These are phyloP conservation scores for Jacaranda copaia DNA, from an alignment of 257 asterid genomes.

Conservation along the genomic window DNA sequence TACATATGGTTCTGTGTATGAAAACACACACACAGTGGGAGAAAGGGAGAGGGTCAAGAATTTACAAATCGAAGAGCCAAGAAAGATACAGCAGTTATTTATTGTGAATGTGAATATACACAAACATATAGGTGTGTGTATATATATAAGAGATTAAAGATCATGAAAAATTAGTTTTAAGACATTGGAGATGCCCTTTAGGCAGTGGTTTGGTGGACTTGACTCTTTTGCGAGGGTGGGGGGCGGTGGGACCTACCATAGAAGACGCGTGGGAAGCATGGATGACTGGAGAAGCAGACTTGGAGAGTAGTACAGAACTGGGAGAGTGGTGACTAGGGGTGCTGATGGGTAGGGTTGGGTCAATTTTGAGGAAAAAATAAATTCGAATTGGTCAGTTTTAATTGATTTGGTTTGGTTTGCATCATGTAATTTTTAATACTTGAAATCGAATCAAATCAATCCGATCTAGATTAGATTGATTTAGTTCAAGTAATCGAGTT, in stretches of 20 bases:
- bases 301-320: background rate
- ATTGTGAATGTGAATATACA: background rate
- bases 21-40: background rate
- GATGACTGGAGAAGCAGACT: conserved; percentile 17
- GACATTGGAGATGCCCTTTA: background rate
- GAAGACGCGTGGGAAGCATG: conserved; percentile 28
- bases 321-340: background rate
- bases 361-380: too few relatives aligned
- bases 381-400: too few relatives aligned
- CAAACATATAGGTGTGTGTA: background rate
- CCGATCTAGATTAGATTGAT: too few relatives aligned
- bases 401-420: too few relatives aligned
- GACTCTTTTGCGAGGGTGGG: background rate
- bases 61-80: background rate
- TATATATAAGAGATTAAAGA: background rate
- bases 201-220: too few relatives aligned
- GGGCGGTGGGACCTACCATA: conserved; percentile 29
- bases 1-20: conserved; percentile 17
- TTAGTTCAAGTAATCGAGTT: too few relatives aligned
- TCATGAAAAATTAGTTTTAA: background rate
- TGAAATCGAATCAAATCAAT: too few relatives aligned
- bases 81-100: background rate
- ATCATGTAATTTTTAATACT: too few relatives aligned
- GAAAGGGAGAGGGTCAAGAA: background rate
- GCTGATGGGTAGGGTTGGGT: too few relatives aligned